A percentile compares a stretch with the other conserved stretches of the same genome.
phyloP scores from a whole-genome alignment of 2,329 filamentous ascomycete species.

The Fonsecaea pugnacius region DNA sequence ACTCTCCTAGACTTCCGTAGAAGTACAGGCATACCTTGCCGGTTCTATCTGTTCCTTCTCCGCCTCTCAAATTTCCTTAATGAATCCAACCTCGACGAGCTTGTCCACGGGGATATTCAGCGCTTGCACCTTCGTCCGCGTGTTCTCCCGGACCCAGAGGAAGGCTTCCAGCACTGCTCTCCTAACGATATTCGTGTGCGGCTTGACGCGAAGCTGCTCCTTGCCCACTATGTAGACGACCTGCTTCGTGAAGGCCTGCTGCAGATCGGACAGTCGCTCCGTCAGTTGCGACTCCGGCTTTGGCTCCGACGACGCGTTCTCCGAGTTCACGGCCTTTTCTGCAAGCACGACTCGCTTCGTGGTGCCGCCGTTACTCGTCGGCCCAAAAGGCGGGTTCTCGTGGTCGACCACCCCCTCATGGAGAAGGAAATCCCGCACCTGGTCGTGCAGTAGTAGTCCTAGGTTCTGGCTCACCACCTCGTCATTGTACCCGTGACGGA shows the following conservation, averaged over 20 bases:
- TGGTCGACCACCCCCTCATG: constrained; percentile 28
- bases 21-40: neutral
- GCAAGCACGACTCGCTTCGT: neutral
- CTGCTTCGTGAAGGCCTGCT: constrained; percentile 52
- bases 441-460: constrained; percentile 62
- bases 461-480: constrained; percentile 70
- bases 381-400: neutral
- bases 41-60: neutral
- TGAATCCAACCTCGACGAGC: constrained; percentile 48
- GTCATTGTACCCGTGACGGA: constrained; percentile 75
- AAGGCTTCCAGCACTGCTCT: constrained; percentile 42
- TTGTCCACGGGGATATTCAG: constrained; percentile 44
- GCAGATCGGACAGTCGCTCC: constrained; percentile 41
- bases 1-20: neutral
- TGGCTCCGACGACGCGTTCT: neutral
- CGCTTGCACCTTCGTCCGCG: constrained; percentile 42
- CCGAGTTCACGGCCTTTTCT: neutral
- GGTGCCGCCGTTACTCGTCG: neutral
- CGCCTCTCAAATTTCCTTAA: constrained; percentile 43
- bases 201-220: constrained; percentile 45
- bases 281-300: neutral
- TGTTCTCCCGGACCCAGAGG: constrained; percentile 48
- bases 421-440: constrained; percentile 59
- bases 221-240: constrained; percentile 56
- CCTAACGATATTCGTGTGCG: constrained; percentile 36